Evolutionary conservation across 768 basidiomycete genomes (phyloP).

Genomic region (Lentinula aciculospora): DNA sequence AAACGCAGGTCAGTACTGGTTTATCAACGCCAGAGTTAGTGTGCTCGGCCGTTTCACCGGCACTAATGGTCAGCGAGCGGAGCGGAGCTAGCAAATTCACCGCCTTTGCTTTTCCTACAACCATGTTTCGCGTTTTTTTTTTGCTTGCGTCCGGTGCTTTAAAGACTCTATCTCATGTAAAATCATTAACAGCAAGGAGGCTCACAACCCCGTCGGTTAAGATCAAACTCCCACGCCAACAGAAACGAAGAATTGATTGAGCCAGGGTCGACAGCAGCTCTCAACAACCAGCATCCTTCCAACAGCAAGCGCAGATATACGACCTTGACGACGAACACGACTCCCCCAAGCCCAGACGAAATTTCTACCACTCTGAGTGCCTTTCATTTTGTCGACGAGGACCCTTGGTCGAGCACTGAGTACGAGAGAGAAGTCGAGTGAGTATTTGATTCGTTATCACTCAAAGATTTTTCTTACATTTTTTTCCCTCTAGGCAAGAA

Average conservation of each 20-base stretch:
- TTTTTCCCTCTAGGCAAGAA: conserved; percentile 16
- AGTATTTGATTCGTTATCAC: neutral
- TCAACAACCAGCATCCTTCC: neutral
- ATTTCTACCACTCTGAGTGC: neutral
- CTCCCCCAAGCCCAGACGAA: neutral
- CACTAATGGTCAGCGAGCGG: neutral
- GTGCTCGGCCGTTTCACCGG: neutral
- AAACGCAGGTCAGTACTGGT: neutral
- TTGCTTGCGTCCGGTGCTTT: neutral
- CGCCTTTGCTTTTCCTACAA: neutral
- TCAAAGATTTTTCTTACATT: neutral
- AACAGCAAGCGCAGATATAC: neutral
- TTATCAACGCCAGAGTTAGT: neutral
- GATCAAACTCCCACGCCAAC: neutral
- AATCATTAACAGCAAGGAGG: neutral
- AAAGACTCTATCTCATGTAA: neutral
- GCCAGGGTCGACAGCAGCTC: conserved; percentile 2
- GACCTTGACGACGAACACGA: conserved; percentile 6
- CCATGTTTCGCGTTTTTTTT: neutral
- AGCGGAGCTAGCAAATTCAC: neutral
- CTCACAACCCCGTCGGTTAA: neutral
- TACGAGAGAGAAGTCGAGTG: neutral
- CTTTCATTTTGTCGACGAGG: conserved; percentile 17
- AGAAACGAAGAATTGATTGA: neutral
- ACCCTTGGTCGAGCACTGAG: conserved; percentile 28